Base-by-base conservation (phyloP, 192 early-diverging fungal genomes). In the Martensiomyces pterosporus region DNA sequence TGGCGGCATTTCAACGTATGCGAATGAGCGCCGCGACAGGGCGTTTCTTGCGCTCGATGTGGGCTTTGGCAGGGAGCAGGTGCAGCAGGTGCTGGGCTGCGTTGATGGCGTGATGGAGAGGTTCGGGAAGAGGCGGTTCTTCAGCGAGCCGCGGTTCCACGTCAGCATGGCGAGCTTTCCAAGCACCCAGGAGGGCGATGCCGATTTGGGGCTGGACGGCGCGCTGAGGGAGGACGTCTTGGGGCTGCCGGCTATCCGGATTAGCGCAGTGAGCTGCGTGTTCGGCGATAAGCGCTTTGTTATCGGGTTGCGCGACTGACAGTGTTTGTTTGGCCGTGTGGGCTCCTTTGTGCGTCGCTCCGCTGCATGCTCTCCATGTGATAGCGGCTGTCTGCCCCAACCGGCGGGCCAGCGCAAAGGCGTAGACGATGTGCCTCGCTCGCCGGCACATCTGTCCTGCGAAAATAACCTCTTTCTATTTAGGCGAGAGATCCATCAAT, bases 1-100 rank as follows among this genome's bases (percentile, higher is more conserved):
- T 24, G 60, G 47, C 27, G 37, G 24, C 18, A 36, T 48, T 17
- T 39, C 52, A 39, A 27, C 40, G 23, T 66, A 57, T 29, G 44
- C 36, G 9, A 76, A 59, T 45, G 67, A 70, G 51, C 37, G 39
- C 3, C 47, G 56, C 18, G 37, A 49, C 25, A 61, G 67, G 37
- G 53, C 32, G 33, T 76, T 76, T 49, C 49, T 76, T 19, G 66
- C 51, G 3, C 35, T 56, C 16, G 62, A 65, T 9, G 59, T 76
- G 16, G 55, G 32, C 10, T n/a, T 18, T 1, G 74, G 74, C 26
- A 22, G 4, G 16, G 57, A 53, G 35, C 24, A 24, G 16, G 33
- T 76, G 22, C 14, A 12, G 23, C 22, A 21, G 22, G 26, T 76
- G 16, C 24, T 59, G 19, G 55, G 49, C 37, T 42, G 21, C 5